Evolutionary conservation across 345 rosid genomes (phyloP).

Genomic region (Euphorbia pulcherrima): DNA sequence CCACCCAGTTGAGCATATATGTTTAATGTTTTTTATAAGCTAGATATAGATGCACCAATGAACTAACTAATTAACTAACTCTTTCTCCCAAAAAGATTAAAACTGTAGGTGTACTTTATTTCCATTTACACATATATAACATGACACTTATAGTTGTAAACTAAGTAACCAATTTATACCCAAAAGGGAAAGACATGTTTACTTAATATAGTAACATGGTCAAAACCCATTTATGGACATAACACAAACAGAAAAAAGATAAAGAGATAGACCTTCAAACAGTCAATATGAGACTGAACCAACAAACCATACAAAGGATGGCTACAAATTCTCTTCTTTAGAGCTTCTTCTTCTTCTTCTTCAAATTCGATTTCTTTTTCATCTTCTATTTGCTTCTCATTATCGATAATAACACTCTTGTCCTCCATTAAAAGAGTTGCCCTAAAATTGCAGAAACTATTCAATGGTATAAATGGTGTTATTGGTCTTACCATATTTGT

Average conservation of each 20-base stretch:
- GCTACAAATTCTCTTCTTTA: constrained; percentile 45
- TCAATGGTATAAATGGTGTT: too few species aligned
- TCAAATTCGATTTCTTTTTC: constrained; percentile 11
- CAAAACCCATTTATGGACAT: neutral
- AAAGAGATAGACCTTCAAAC: constrained; percentile 43
- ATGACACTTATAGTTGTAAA: too few species aligned
- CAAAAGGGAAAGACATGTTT: neutral
- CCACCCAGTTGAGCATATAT: too few species aligned
- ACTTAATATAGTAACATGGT: neutral
- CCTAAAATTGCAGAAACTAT: neutral
- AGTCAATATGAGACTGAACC: constrained; percentile 43
- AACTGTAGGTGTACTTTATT: too few species aligned
- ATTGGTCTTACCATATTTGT: neutral
- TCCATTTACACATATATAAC: too few species aligned
- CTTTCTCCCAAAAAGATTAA: too few species aligned
- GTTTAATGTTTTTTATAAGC: too few species aligned
- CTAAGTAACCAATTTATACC: neutral
- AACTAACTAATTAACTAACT: too few species aligned
- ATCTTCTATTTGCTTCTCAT: neutral
- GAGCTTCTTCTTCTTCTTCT: constrained; percentile 23
- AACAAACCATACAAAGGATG: constrained; percentile 51
- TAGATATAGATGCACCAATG: too few species aligned
- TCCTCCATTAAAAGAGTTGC: neutral
- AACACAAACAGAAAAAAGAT: neutral
- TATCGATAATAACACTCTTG: neutral